Percentiles rank a stretch among this genome's conserved stretches.
These are phyloP conservation scores for Colletotrichum caudatum DNA, from an alignment of 2,329 filamentous ascomycete genomes.

Conservation along the genomic window DNA sequence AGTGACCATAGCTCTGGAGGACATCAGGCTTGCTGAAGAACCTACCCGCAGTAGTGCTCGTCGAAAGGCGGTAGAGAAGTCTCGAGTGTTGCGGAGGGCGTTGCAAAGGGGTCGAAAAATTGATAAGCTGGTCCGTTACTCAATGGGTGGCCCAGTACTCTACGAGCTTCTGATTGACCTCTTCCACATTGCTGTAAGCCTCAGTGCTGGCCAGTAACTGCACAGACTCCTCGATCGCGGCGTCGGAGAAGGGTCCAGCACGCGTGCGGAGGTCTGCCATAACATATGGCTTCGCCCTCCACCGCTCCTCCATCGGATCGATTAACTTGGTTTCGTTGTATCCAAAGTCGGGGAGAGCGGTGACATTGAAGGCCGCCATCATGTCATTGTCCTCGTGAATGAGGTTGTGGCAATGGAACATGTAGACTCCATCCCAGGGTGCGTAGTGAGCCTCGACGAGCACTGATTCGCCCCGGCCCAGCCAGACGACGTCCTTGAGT, in stretches of 20 bases:
- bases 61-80: too few relatives aligned
- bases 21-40: too few relatives aligned
- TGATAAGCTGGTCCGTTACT: neutral
- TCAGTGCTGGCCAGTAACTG: conserved; percentile 22
- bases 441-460: conserved; percentile 45
- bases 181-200: conserved; percentile 20
- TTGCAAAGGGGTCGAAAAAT: too few relatives aligned
- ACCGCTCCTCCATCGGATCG: conserved; percentile 30
- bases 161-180: conserved; percentile 15
- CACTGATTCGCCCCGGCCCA: conserved; percentile 63
- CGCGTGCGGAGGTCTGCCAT: conserved; percentile 27
- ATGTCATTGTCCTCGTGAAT: conserved; percentile 60
- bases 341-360: conserved; percentile 49
- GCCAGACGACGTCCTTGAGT: conserved; percentile 69
- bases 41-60: too few relatives aligned
- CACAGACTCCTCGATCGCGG: conserved; percentile 6
- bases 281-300: conserved; percentile 19
- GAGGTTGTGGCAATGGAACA: conserved; percentile 51
- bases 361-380: conserved; percentile 62
- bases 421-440: conserved; percentile 17
- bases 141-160: conserved; percentile 22
- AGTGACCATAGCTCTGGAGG: too few relatives aligned
- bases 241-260: conserved; percentile 22
- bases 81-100: too few relatives aligned
- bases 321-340: conserved; percentile 33